Percentiles rank a stretch among this genome's conserved stretches.
Conservation (phyloP, 331 rosid genomes). For the Pyracantha coccinea region DNA sequence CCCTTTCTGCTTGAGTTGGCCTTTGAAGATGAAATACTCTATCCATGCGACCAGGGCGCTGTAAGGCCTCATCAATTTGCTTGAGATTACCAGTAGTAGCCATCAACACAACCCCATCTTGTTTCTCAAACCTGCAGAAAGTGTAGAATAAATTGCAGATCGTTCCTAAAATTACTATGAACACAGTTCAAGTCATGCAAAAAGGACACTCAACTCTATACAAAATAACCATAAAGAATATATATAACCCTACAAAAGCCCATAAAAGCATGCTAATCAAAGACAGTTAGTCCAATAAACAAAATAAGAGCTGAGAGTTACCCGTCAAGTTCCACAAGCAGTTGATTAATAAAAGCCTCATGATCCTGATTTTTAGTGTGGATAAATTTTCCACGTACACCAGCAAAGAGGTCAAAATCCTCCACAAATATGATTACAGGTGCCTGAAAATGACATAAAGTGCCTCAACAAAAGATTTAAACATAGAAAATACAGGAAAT, state of each 20-base stretch:
- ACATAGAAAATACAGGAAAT: conserved; percentile 12
- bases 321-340: conserved; percentile 99
- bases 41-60: conserved; percentile 99
- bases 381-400: conserved; percentile 82
- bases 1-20: conserved; percentile 90
- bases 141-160: conserved; percentile 7
- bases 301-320: conserved; percentile 25
- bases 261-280: background rate
- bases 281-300: background rate
- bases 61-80: conserved; percentile 88
- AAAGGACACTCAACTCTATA: background rate
- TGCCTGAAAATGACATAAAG: conserved; percentile 47
- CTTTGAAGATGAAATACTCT: conserved; percentile 97
- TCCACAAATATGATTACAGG: conserved; percentile 96
- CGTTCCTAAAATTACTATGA: background rate
- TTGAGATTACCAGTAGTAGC: conserved; percentile 92
- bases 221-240: background rate
- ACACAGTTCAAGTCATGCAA: background rate
- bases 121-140: conserved; percentile 82
- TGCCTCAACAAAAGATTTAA: conserved; percentile 18
- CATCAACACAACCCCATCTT: conserved; percentile 99
- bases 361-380: conserved; percentile 97
- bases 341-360: conserved; percentile 93
- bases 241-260: background rate
- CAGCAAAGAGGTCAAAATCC: conserved; percentile 98